phyloP scores from a whole-genome alignment of 2,329 filamentous ascomycete species.

The Xylariaceae sp. region DNA sequence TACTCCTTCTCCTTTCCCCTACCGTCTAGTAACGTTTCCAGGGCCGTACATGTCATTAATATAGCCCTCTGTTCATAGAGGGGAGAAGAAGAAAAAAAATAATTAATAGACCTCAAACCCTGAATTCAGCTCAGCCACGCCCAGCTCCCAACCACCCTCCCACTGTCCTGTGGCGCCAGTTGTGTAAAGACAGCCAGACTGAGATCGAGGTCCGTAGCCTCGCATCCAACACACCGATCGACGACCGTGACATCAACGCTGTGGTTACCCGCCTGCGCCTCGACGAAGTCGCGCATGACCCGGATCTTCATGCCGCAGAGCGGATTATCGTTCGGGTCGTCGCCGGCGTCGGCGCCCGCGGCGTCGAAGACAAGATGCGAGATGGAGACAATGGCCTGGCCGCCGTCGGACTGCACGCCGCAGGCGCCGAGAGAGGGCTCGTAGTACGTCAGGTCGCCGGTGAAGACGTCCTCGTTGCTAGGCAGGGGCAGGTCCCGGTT shows the following conservation, averaged over 20 bases:
- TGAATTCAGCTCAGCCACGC: constrained; percentile 38
- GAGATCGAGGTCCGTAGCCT: constrained; percentile 51
- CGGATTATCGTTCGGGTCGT: constrained; percentile 64
- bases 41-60: not conserved
- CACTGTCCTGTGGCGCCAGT: constrained; percentile 48
- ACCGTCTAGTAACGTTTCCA: not conserved
- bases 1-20: not conserved
- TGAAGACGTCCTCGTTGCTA: constrained; percentile 41
- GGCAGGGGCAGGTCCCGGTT: constrained; percentile 27
- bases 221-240: constrained; percentile 63
- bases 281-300: constrained; percentile 50
- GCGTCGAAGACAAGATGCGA: constrained; percentile 70
- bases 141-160: constrained; percentile 43
- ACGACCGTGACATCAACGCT: constrained; percentile 63
- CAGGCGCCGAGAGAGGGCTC: constrained; percentile 69
- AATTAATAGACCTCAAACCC: too few species aligned
- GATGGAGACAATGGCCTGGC: constrained; percentile 67
- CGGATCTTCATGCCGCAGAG: constrained; percentile 70
- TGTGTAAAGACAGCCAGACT: constrained; percentile 50
- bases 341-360: constrained; percentile 48
- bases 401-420: constrained; percentile 56
- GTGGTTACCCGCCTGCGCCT: constrained; percentile 45
- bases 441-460: constrained; percentile 73
- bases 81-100: too few species aligned
- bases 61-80: not conserved